Base-by-base conservation (phyloP, 495 filamentous ascomycete genomes). In the Hypoxylon perforatum region DNA sequence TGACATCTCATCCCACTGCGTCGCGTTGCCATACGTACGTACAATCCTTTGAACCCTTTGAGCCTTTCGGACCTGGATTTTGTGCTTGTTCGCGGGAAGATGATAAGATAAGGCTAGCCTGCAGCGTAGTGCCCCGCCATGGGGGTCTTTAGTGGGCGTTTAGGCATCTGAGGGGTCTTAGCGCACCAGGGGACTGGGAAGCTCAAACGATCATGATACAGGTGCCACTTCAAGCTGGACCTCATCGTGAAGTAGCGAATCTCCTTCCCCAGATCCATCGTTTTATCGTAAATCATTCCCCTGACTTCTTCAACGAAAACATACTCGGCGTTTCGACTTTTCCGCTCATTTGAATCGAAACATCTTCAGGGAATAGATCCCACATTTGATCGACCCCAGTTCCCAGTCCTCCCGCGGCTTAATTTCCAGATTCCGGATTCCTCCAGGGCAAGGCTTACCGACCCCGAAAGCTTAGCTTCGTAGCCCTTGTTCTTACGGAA, bases 121-220 rank as follows among this genome's bases (percentile, higher is more conserved):
- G 15, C 21, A 35, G 23, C n/a, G 17, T 19, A 15, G 28, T 47
- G 25, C 11, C 46, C 46, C 23, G 23, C 46, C 22, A 28, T 21
- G n/a, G 11, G 3, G 14, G 14, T 15, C n/a, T n/a, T n/a, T 17
- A 28, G 7, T 7, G 25, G 25, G 25, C 25, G 25, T 28, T 28
- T 38, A 11, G 14, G 44, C 18, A n/a, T 18, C 2, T 22, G 15
- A 19, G 35, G 63, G 50, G 21, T 36, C 30, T 4, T 57, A 49
- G 46, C 52, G 67, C 49, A 41, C 39, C 59, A 41, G 45, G 60
- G 50, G 38, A 57, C 8, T 41, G 36, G 25, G 57, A 42, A 69
- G 56, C 65, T 69, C 62, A 56, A 61, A 65, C 59, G n/a, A 22
- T 54, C 18, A 72, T 64, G 64, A 63, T 61, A 61, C 62, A 57